phyloP scores from a whole-genome alignment of 2,329 filamentous ascomycete genomes.

The Fusarium acutatum region DNA sequence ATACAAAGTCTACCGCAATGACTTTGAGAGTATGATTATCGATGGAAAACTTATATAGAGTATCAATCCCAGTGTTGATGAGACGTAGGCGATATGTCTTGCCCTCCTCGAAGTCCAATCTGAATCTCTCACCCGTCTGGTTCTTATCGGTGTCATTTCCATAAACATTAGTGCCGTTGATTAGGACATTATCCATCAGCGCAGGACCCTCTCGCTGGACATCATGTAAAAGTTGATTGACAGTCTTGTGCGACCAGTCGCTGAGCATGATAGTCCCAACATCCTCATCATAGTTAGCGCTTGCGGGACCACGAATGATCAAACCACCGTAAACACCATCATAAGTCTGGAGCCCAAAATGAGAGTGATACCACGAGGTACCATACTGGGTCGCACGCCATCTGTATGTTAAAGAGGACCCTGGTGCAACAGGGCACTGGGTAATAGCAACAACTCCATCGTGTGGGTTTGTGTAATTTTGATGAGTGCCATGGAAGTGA shows the following conservation, averaged over 20 bases:
- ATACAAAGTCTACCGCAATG: conserved; percentile 65
- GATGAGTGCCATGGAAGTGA: conserved; percentile 71
- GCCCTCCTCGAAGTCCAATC: conserved; percentile 51
- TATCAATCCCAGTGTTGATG: conserved; percentile 58
- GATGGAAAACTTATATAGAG: conserved; percentile 58
- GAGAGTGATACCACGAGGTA: conserved; percentile 69
- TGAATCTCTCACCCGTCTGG: conserved; percentile 46
- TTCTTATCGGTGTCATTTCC: conserved; percentile 16
- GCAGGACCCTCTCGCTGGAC: conserved; percentile 27
- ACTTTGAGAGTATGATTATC: conserved; percentile 67
- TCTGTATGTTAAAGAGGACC: conserved; percentile 62
- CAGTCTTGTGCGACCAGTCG: conserved; percentile 64
- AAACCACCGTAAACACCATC: conserved; percentile 69
- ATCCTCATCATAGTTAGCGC: conserved; percentile 69
- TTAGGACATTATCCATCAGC: conserved; percentile 55
- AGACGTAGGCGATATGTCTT: conserved; percentile 58
- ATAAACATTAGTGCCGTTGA: conserved; percentile 55
- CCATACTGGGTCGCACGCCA: conserved; percentile 66
- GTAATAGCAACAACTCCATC: conserved; percentile 65
- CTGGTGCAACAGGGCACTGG: conserved; percentile 62
- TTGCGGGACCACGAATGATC: conserved; percentile 68
- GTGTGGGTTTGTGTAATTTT: conserved; percentile 61
- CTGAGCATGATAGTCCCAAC: conserved; percentile 66
- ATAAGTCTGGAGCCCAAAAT: conserved; percentile 59
- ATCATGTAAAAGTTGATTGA: conserved; percentile 47